Conservation (phyloP, 371 early-diverging fungal species). For the Apophysomyces elegans region DNA sequence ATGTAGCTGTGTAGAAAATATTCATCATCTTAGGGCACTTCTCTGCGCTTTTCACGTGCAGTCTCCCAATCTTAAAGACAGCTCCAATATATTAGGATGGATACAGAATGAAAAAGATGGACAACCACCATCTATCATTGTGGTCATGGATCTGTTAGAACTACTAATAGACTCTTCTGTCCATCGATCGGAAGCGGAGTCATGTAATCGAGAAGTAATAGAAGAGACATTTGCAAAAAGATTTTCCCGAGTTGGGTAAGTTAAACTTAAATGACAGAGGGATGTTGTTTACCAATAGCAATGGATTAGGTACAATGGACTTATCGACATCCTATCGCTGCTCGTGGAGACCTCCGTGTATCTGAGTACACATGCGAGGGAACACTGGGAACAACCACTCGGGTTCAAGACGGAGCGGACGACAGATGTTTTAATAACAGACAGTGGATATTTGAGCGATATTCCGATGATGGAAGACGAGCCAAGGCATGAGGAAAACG, state of each 20-base stretch:
- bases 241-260: not conserved
- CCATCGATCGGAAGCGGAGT: not conserved
- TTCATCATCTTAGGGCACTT: slow-evolving; percentile 15
- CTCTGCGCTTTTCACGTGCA: slow-evolving; percentile 15
- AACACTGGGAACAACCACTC: slow-evolving; percentile 17
- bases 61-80: not conserved
- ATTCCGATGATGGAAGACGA: not conserved
- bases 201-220: not conserved
- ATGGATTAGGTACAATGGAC: slow-evolving; percentile 5
- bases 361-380: slow-evolving; percentile 14
- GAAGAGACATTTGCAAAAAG: not conserved
- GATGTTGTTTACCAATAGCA: not conserved
- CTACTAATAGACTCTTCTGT: not conserved
- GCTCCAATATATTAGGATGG: slow-evolving; percentile 22
- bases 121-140: slow-evolving; percentile 37
- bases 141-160: slow-evolving; percentile 27
- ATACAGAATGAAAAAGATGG: slow-evolving; percentile 30
- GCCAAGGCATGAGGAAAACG: not conserved
- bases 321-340: slow-evolving; percentile 13
- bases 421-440: slow-evolving; percentile 22
- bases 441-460: not conserved
- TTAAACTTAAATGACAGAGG: not conserved
- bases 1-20: slow-evolving; percentile 16
- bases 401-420: slow-evolving; percentile 18
- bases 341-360: slow-evolving; percentile 18